Base-by-base conservation (phyloP, 257 asterid genomes). In the Verbascum thapsus region DNA sequence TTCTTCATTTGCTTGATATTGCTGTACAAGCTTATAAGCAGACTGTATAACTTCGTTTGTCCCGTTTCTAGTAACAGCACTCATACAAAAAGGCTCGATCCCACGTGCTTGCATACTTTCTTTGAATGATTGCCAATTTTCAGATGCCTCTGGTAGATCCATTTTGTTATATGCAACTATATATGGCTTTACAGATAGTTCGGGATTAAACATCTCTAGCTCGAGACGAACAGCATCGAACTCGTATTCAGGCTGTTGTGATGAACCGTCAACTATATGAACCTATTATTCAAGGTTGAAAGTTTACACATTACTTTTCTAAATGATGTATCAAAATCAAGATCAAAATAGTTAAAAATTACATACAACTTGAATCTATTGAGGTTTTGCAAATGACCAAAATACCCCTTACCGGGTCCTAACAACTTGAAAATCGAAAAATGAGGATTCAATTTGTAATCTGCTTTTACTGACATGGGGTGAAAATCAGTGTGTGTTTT, bases 181-280 rank as follows among this genome's bases (percentile, higher is more conserved):
- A 71, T 63, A 94, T 43, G 96, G 95, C 81, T 94, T 94, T 67
- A 82, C 90, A 66, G 88, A 74, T 68, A 94, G 90, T 64, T 90
- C 96, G 6, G 99, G 99, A 66, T 68, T 87, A 61, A 94, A 94
- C 95, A 94, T 82, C 81, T 94, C 99, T 84, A 94, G 77, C 79
- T 94, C 99, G 40, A 90, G 96, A 42, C 97, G 96, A 68, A 94
- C 85, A n/a, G 97, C 97, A 47, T 90, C 99, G 61, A 84, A 90
- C 72, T 94, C 97, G 18, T 90, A 87, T 54, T 82, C 95, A 5
- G 99, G 92, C 77, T 94, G 99, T 66, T 78, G 75, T 42, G 97
- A 85, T 52, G 99, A 87, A 55, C 99, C 99, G 58, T 94, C 97
- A 61, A 94, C 90, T 64, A 90, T 81, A 37, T 87, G 99, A 54